Percentiles rank a stretch among this genome's conserved stretches.
phyloP scores from a whole-genome alignment of 345 rosid species.

The Corymbia maculata region DNA sequence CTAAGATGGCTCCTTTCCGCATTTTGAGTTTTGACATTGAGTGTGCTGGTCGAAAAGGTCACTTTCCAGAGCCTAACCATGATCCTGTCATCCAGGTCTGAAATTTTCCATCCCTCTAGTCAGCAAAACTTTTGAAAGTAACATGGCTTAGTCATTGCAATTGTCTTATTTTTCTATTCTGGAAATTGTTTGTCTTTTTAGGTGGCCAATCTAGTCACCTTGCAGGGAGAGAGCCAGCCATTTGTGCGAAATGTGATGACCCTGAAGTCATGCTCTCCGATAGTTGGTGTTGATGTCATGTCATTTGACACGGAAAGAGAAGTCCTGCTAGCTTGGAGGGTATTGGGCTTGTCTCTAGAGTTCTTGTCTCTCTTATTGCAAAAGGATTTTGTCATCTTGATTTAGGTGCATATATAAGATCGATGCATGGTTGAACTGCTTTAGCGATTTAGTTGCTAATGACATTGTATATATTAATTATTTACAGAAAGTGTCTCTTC shows the following conservation, averaged over 20 bases:
- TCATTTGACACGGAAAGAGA: slow-evolving; percentile 87
- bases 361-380: slow-evolving; percentile 1
- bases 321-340: slow-evolving; percentile 96
- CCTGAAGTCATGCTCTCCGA: slow-evolving; percentile 83
- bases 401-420: background rate
- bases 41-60: slow-evolving; percentile 99
- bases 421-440: background rate
- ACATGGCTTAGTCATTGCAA: background rate
- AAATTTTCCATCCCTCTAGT: background rate
- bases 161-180: background rate
- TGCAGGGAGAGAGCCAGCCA: slow-evolving; percentile 89
- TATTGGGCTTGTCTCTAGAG: slow-evolving; percentile 8
- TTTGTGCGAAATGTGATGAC: slow-evolving; percentile 94
- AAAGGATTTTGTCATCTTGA: background rate
- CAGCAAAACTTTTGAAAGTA: background rate
- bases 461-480: background rate
- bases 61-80: slow-evolving; percentile 96
- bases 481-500: background rate
- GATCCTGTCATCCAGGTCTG: slow-evolving; percentile 97
- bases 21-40: slow-evolving; percentile 95
- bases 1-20: slow-evolving; percentile 99
- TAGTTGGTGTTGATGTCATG: slow-evolving; percentile 92
- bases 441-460: background rate
- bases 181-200: slow-evolving; percentile 11
- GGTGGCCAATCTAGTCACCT: slow-evolving; percentile 93